Evolutionary conservation across 306 rosid genomes (phyloP), one percentile per base, ranked within the genome.

Genomic region (Hippophae rhamnoides): DNA sequence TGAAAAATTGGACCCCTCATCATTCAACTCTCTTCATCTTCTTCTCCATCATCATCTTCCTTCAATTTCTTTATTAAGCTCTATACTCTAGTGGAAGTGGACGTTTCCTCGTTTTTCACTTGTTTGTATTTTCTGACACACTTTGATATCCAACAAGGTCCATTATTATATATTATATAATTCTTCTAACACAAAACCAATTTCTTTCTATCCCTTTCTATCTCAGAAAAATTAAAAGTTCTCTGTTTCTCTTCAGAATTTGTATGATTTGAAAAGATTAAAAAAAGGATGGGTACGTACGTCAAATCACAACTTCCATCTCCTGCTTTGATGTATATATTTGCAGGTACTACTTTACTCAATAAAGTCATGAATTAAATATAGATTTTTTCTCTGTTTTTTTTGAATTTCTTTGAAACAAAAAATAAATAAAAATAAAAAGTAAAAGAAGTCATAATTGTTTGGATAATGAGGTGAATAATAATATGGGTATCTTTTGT

Each of bases 101-200:
- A 87, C 89, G 80, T 85, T 81, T 87, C 84, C 95, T 87, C 90
- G 82, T 84, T 79, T 79, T 76, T 74, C 89, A 68, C 75, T 84
- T 74, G 77, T 68, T 66, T 64, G 82, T 82, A 76, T 75, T 82
- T 72, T 84, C 84, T 79, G 72, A 76, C 82, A 82, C 62, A 57
- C 67, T 65, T 75, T 49, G 51, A 76, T 50, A 57, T 78, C 52
- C 40, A 67, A 63, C 38, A 31, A 31, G 3, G 52, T 71, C 64
- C 69, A 68, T 76, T 59, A 13, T 41, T 31, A 51, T 6, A 63
- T 6, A 56, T 44, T 9, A 66, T 68, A 51, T 18, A 18, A 18
- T 18, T 18, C 23, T 13, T 31, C 38, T 31, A 31, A 31, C 38
- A 31, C 38, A 2, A 2, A 31, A 31, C 38, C 38, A 3, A 31